phyloP scores from a whole-genome alignment of 345 rosid species.

The Citropsis articulata region DNA sequence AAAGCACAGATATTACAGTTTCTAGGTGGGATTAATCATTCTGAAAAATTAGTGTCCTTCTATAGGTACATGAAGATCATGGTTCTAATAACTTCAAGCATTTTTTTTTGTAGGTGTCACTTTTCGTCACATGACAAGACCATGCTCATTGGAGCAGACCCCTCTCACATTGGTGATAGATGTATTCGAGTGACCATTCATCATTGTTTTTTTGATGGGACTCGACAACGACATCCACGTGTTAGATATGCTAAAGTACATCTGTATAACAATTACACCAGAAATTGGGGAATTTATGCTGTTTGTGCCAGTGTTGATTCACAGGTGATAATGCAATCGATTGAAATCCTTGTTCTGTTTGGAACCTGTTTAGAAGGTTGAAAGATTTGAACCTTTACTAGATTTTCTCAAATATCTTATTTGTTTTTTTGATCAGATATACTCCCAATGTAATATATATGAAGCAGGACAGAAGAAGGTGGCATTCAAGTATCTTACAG shows the following conservation, averaged over 20 bases:
- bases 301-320: constrained; percentile 92
- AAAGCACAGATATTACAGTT: constrained; percentile 86
- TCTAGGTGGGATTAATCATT: constrained; percentile 52
- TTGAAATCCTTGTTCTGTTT: background rate
- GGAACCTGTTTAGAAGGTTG: background rate
- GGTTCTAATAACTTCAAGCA: constrained; percentile 9
- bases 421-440: constrained; percentile 47
- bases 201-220: constrained; percentile 91
- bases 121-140: constrained; percentile 85
- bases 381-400: background rate
- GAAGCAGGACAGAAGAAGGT: constrained; percentile 91
- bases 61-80: background rate
- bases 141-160: constrained; percentile 84
- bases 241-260: constrained; percentile 86
- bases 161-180: constrained; percentile 69
- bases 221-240: constrained; percentile 91
- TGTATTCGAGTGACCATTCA: constrained; percentile 89
- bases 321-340: constrained; percentile 46
- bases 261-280: constrained; percentile 82
- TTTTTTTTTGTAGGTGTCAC: constrained; percentile 58
- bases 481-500: constrained; percentile 80
- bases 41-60: background rate
- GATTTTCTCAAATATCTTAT: background rate
- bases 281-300: constrained; percentile 90
- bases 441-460: constrained; percentile 90